These are phyloP conservation scores for Chalciporus sphaerocephalus DNA, from an alignment of 768 basidiomycete species.

Conservation along the genomic window DNA sequence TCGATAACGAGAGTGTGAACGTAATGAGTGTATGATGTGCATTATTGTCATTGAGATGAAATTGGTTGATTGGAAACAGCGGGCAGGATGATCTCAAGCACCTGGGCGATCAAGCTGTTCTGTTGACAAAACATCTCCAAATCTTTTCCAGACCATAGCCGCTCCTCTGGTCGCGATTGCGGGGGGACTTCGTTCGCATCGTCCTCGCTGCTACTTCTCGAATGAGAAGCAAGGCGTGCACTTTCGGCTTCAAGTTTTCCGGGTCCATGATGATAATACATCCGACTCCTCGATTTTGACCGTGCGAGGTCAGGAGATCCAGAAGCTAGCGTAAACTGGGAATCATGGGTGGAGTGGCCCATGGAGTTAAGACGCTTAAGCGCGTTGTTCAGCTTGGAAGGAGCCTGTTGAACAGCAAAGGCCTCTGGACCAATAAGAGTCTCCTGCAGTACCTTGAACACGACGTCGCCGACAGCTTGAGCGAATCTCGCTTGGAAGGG, in stretches of 20 bases:
- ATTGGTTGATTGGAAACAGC: slow-evolving; percentile 39
- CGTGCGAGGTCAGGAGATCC: slow-evolving; percentile 44
- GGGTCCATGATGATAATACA: slow-evolving; percentile 59
- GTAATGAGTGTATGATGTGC: slow-evolving; percentile 5
- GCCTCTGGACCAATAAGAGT: slow-evolving; percentile 54
- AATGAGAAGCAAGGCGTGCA: slow-evolving; percentile 19
- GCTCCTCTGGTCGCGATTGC: slow-evolving; percentile 40
- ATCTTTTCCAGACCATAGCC: slow-evolving; percentile 76
- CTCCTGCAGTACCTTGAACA: slow-evolving; percentile 82
- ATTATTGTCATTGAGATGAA: slow-evolving; percentile 18
- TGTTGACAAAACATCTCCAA: slow-evolving; percentile 81
- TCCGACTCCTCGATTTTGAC: slow-evolving; percentile 66
- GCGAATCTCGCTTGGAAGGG: slow-evolving; percentile 45
- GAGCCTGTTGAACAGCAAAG: slow-evolving; percentile 14
- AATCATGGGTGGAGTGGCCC: slow-evolving; percentile 13
- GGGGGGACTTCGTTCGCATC: slow-evolving; percentile 30
- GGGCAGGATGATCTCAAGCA: slow-evolving; percentile 62
- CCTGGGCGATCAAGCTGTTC: slow-evolving; percentile 78
- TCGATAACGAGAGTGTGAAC: slow-evolving; percentile 21
- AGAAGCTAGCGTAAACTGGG: slow-evolving; percentile 25
- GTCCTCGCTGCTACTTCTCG: slow-evolving; percentile 29
- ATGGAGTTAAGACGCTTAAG: slow-evolving; percentile 31
- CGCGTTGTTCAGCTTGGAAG: slow-evolving; percentile 32
- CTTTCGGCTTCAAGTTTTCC: slow-evolving; percentile 63
- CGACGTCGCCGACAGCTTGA: slow-evolving; percentile 67